Conservation (phyloP, 345 rosid species). For the Eucalyptus erythrocorys region DNA sequence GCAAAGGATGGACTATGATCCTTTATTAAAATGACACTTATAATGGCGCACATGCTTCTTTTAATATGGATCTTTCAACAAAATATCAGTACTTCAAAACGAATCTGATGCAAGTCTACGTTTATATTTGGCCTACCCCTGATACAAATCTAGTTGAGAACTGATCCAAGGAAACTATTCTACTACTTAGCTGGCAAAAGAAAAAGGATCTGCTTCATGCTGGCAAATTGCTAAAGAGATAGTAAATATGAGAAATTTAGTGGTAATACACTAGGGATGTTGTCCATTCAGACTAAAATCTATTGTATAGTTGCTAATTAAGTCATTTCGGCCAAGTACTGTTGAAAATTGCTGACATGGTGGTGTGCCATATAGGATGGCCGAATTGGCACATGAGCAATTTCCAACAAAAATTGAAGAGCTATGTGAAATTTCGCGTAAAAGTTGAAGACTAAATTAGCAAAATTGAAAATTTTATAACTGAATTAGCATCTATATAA, state of each 20-base stretch:
- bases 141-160: not conserved
- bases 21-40: not conserved
- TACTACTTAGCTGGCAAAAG: not conserved
- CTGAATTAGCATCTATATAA: accelerated
- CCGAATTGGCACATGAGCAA: too few species aligned
- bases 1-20: not conserved
- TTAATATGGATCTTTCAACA: not conserved
- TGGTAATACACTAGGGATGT: too few species aligned
- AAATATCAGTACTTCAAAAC: not conserved
- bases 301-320: too few species aligned
- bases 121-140: not conserved
- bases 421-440: too few species aligned
- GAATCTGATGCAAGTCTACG: not conserved
- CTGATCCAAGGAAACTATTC: not conserved
- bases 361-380: not conserved
- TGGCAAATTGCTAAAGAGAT: not conserved
- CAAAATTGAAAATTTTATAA: too few species aligned
- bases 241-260: too few species aligned
- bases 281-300: too few species aligned
- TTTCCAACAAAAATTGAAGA: not conserved
- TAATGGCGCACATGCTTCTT: not conserved
- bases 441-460: not conserved
- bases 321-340: not conserved
- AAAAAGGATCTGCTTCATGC: not conserved
- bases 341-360: accelerated